A percentile compares a stretch with the other conserved stretches of the same genome.
Evolutionary conservation across 768 basidiomycete genomes (phyloP).

Genomic region (Termitomyces sp.): DNA sequence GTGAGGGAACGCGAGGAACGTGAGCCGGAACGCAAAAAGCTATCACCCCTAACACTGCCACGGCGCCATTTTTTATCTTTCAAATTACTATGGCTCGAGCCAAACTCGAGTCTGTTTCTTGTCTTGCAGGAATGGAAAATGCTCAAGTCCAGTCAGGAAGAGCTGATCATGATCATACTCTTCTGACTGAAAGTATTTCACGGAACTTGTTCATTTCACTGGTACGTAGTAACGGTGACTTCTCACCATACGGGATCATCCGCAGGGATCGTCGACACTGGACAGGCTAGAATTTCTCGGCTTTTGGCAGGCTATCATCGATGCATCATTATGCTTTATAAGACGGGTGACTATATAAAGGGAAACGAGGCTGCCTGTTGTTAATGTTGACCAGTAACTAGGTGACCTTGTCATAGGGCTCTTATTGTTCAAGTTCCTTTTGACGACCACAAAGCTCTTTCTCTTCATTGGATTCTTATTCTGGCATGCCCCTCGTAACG

Average conservation of each 20-base stretch:
- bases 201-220: no score
- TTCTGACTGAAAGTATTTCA: no score
- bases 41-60: no score
- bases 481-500: not conserved
- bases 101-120: no score
- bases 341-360: not conserved
- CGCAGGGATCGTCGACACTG: not conserved
- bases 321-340: not conserved
- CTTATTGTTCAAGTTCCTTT: not conserved
- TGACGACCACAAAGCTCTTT: not conserved
- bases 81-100: no score
- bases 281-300: not conserved
- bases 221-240: not conserved
- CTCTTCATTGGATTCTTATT: no score
- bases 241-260: not conserved
- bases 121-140: not conserved
- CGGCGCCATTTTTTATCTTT: no score
- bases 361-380: not conserved
- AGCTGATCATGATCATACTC: no score
- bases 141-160: no score
- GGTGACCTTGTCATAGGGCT: no score
- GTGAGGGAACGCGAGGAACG: no score
- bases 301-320: not conserved
- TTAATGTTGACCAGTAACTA: not conserved
- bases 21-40: no score